Conservation (phyloP, 140 eudicot genomes). For the Anethum foeniculum region DNA sequence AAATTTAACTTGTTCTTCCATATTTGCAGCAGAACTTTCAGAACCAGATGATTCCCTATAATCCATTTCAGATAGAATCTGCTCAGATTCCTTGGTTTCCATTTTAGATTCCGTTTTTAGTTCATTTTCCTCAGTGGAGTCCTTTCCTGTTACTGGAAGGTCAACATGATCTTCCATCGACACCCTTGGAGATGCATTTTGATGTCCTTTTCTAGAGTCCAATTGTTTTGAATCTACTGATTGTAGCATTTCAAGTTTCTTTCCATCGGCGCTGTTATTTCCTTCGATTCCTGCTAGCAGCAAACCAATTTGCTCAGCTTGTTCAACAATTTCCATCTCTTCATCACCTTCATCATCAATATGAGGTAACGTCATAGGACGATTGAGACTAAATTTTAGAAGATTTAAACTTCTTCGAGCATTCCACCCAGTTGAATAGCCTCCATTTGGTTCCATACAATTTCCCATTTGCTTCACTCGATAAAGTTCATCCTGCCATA, state of each 20-base stretch:
- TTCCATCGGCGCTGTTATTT: conserved; percentile 8
- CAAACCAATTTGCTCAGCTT: conserved; percentile 25
- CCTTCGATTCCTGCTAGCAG: conserved; percentile 32
- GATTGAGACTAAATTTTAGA: conserved; percentile 71
- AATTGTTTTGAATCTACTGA: neutral
- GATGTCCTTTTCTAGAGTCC: neutral
- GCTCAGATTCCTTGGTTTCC: conserved; percentile 13
- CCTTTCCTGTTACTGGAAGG: neutral
- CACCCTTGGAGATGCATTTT: neutral
- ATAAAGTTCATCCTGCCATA: conserved; percentile 65
- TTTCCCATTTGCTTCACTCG: conserved; percentile 58
- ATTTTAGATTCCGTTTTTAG: neutral
- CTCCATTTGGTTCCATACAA: conserved; percentile 45
- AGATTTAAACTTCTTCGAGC: conserved; percentile 72
- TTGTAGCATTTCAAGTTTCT: conserved; percentile 12
- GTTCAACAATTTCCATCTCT: conserved; percentile 84
- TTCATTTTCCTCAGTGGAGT: neutral
- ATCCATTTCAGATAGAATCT: conserved; percentile 11
- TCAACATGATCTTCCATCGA: conserved; percentile 5
- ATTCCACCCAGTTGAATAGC: conserved; percentile 64
- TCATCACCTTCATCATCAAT: conserved; percentile 89
- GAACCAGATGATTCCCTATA: conserved; percentile 23
- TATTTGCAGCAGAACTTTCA: conserved; percentile 48
- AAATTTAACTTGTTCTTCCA: conserved; percentile 51
- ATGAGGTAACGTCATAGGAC: conserved; percentile 58